These are phyloP conservation scores for Candida takata DNA, from an alignment of 805 yeast genomes.

Conservation along the genomic window DNA sequence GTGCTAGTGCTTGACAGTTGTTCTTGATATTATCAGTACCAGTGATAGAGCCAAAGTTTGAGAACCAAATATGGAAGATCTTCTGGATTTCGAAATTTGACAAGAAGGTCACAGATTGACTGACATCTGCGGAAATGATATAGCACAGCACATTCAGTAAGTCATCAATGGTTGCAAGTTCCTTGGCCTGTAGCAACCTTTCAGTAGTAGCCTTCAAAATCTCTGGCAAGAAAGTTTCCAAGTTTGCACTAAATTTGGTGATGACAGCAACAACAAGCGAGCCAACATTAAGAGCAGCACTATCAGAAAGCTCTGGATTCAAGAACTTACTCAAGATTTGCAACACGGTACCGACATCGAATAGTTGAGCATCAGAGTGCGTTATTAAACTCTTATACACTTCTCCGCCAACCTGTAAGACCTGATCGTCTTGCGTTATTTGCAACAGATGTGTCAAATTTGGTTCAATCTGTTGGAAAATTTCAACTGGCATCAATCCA, in stretches of 20 bases:
- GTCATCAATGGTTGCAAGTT: conserved; percentile 69
- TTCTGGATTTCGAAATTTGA: conserved; percentile 34
- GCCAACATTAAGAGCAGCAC: conserved; percentile 77
- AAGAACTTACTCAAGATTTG: conserved; percentile 61
- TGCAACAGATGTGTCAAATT: conserved; percentile 26
- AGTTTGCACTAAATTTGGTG: conserved; percentile 37
- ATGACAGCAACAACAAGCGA: conserved; percentile 53
- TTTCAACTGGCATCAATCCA: conserved; percentile 28
- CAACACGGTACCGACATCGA: conserved; percentile 35
- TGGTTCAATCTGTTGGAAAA: conserved; percentile 40
- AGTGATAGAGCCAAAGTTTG: conserved; percentile 69
- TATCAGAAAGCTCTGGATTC: conserved; percentile 64
- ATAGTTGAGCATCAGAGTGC: conserved; percentile 23
- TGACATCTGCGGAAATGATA: conserved; percentile 55
- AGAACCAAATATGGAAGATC: conserved; percentile 76
- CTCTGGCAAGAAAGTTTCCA: conserved; percentile 17
- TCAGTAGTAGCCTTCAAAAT: conserved; percentile 51
- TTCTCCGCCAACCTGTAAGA: conserved; percentile 72
- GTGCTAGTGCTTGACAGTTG: conserved; percentile 62
- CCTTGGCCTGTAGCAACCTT: conserved; percentile 59
- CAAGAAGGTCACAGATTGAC: conserved; percentile 57
- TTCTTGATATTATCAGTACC: conserved; percentile 63
- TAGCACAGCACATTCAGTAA: conserved; percentile 70
- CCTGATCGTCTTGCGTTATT: conserved; percentile 61
- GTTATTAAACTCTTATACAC: conserved; percentile 55